Evolutionary conservation across 2,329 filamentous ascomycete species (phyloP).

Genomic region (Elsinoe fawcettii): DNA sequence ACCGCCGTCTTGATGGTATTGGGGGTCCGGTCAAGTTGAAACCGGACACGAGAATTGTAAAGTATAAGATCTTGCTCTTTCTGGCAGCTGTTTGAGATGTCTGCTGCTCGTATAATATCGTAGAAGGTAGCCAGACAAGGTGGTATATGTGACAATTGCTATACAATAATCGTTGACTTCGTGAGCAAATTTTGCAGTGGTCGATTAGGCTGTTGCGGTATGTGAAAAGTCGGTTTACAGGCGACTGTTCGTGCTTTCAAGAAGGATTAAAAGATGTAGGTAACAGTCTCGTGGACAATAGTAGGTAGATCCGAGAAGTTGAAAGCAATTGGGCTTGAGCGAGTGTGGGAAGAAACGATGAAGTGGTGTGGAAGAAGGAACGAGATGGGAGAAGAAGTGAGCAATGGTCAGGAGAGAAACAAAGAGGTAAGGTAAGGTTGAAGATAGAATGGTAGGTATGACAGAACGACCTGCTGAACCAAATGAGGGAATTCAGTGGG

Average conservation of each 20-base stretch:
- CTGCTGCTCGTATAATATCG: not conserved
- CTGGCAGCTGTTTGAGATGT: not conserved
- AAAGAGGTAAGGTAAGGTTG: not conserved
- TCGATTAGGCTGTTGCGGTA: not conserved
- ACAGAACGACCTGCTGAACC: not conserved
- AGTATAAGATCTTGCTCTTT: slow-evolving; percentile 6
- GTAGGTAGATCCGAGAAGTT: not conserved
- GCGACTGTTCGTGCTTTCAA: not conserved
- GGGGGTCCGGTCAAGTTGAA: slow-evolving; percentile 6
- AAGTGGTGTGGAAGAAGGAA: not conserved
- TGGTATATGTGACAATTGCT: not conserved
- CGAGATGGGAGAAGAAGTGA: not conserved
- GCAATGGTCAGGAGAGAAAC: slow-evolving; percentile 7
- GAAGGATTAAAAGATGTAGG: slow-evolving; percentile 9
- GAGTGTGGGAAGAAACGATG: slow-evolving; percentile 1
- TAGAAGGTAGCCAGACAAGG: not conserved
- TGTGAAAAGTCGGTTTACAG: not conserved
- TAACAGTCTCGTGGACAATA: not conserved
- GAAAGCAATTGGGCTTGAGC: slow-evolving; percentile 5
- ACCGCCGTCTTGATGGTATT: slow-evolving; percentile 65
- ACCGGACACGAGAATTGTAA: slow-evolving; percentile 13
- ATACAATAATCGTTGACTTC: slow-evolving; percentile 7
- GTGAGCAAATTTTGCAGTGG: slow-evolving; percentile 2
- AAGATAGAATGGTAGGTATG: slow-evolving; percentile 2
- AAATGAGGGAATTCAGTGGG: slow-evolving; percentile 4